Evolutionary conservation across 345 rosid genomes (phyloP).

Genomic region (Theobroma cacao): DNA sequence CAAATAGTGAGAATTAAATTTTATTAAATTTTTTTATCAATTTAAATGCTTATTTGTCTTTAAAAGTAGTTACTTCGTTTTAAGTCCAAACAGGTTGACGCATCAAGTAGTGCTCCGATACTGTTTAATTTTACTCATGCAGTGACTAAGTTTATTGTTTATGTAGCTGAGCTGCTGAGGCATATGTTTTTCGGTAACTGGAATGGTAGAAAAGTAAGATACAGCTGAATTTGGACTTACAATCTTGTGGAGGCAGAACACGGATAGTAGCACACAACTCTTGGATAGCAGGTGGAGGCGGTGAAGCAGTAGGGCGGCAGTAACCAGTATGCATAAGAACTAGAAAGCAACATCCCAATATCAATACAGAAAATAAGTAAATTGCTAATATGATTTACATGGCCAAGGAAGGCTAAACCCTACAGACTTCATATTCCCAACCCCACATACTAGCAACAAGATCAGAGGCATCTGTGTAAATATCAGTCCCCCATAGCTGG

Average conservation of each 20-base stretch:
- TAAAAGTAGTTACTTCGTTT: not conserved
- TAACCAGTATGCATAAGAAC: constrained; percentile 99
- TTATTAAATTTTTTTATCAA: not conserved
- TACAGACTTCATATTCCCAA: not conserved
- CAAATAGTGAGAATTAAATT: not conserved
- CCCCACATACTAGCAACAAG: constrained; percentile 65
- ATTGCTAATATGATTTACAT: not conserved
- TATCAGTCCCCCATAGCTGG: constrained; percentile 98
- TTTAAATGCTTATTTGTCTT: not conserved
- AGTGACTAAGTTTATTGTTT: not conserved
- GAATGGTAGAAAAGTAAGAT: not conserved
- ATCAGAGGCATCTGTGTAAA: constrained; percentile 96
- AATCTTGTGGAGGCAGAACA: constrained; percentile 86
- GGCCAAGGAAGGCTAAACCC: not conserved
- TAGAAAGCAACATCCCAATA: constrained; percentile 27
- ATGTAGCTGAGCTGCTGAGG: not conserved
- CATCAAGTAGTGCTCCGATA: not conserved
- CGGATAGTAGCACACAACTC: constrained; percentile 85
- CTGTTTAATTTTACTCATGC: not conserved
- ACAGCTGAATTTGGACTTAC: constrained; percentile 41
- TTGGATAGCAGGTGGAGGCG: constrained; percentile 94
- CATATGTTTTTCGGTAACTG: not conserved
- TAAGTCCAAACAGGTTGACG: not conserved
- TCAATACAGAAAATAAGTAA: constrained; percentile 1
- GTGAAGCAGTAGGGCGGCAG: constrained; percentile 95